These are phyloP conservation scores for Aspergillus pseudotamarii DNA, from an alignment of 2,329 filamentous ascomycete species.

Conservation along the genomic window DNA sequence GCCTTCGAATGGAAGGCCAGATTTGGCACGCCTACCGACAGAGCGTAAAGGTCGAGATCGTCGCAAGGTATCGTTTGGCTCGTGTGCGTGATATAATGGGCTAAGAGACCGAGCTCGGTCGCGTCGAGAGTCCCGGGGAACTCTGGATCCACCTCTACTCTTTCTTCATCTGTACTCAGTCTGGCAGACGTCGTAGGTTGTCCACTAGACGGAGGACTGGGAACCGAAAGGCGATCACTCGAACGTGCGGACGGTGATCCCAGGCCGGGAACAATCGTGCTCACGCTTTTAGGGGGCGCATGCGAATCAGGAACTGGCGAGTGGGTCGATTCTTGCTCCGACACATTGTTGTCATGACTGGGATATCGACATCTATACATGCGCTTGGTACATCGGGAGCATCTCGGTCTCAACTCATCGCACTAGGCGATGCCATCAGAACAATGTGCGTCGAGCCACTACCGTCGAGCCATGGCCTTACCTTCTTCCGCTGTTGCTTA, in stretches of 20 bases:
- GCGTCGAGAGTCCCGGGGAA: conserved; percentile 16
- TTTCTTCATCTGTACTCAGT: conserved; percentile 4
- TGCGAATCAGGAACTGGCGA: conserved; percentile 2
- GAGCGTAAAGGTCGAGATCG: conserved; percentile 42
- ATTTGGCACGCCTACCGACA: conserved; percentile 48
- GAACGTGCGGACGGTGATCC: conserved; percentile 1
- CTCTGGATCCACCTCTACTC: not conserved
- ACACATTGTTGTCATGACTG: conserved; percentile 11
- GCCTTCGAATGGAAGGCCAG: conserved; percentile 44
- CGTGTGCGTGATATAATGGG: conserved; percentile 49
- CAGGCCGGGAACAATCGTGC: not conserved
- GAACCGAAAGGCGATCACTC: conserved; percentile 12
- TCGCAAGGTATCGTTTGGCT: conserved; percentile 42
- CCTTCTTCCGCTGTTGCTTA: conserved; percentile 41
- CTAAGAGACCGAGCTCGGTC: conserved; percentile 42
- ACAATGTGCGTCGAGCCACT: not conserved
- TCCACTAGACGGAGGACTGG: conserved; percentile 9
- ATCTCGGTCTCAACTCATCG: conserved; percentile 38
- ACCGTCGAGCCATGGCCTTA: conserved; percentile 16
- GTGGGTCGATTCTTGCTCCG: conserved; percentile 5
- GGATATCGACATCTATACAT: conserved; percentile 34
- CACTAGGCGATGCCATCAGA: conserved; percentile 30
- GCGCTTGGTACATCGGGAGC: conserved; percentile 37
- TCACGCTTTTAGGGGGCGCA: conserved; percentile 3
- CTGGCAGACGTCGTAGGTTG: conserved; percentile 5